Evolutionary conservation across 2,329 filamentous ascomycete species (phyloP), one percentile per base, ranked within the genome.

Genomic region (Hymenoscyphus occultus): DNA sequence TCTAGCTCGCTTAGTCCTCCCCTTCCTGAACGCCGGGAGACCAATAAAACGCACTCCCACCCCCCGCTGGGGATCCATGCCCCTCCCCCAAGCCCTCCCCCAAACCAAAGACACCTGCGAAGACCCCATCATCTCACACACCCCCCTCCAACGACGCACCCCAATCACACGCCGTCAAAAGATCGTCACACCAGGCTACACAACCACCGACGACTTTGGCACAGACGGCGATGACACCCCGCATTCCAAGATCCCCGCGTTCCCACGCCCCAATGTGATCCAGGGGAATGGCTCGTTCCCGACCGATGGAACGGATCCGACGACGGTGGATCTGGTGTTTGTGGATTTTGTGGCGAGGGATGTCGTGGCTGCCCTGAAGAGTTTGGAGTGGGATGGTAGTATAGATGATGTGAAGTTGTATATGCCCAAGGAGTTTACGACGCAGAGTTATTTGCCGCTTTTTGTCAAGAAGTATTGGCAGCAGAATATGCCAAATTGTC

Each of bases 161-260:
- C 60, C 63, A 13, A 63, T 74, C 35, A 64, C 66, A 19, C 70
- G 71, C 14, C 74, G 74, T 16, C 73, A 72, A 54, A 67, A 65
- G 19, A 51, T 67, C 59, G 72, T 78, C 0, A 74, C 77, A 9
- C 87, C 87, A 0, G 94, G 94, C 0, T 97, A 97, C 79, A 96
- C 91, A 0, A 98, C 94, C 13, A 82, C 82, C 59, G 94, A 98
- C 74, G 93, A 96, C 72, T 85, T 88, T 6, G 91, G 93, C 60
- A 78, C 77, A 2, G 91, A 96, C 69, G 94, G 94, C 45, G 94
- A 98, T 74, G 94, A 98, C 74, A 96, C 93, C 0, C 77, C 95
- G 1, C 94, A 97, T 76, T 81, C 86, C 31, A 80, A 84, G 2
- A 87, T 97, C 70, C 81, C 83, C 40, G 92, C 90, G 74, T 93